Base-by-base conservation (phyloP, 1,284 basidiomycete species). In the Naganishia albida region DNA sequence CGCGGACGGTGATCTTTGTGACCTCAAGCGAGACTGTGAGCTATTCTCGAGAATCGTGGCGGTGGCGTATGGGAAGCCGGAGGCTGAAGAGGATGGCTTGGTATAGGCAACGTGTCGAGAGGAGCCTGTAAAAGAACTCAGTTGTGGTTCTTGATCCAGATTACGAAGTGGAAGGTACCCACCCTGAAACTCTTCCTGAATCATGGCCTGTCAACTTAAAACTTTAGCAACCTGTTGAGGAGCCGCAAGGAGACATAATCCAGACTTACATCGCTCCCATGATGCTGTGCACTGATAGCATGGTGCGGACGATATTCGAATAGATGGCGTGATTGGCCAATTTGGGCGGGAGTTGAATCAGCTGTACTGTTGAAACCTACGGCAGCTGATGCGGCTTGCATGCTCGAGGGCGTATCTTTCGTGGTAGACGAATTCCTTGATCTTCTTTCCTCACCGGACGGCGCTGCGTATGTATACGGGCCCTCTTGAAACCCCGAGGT, bases 301-400 rank as follows among this genome's bases (percentile, higher is more conserved):
- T 51, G 3, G 25, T 51, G 10, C 6, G 26, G 49, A 13, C 23
- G 15, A 30, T 20, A 13, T 16, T 6, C 25, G 18, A 10, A 18
- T 7, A 20, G 16, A 15, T 15, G 28, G 7, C 52, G 18, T 20
- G 30, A 34, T 18, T 26, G 20, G 40, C 53, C 53, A 10, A 34
- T 38, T 39, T 49, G 56, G 20, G 44, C 46, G 23, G 56, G 46
- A 25, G 56, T 50, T 13, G 56, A 60, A 15, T 10, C 4, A 7
- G 56, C 34, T 16, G 56, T 50, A 20, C 25, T 10, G 7, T 20
- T 30, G 49, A 44, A 60, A 3, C 38, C 25, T 1, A 39, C 20
- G 10, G 30, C 43, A 16, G 34, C 46, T 20, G 56, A 60, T 49
- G 42, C 23, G 23, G 46, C 56, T 50, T 60, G 56, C 15, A 50